A percentile compares a stretch with the other conserved stretches of the same genome.
phyloP scores from a whole-genome alignment of 106 monocot genomes.

The Hemerocallis citrina region DNA sequence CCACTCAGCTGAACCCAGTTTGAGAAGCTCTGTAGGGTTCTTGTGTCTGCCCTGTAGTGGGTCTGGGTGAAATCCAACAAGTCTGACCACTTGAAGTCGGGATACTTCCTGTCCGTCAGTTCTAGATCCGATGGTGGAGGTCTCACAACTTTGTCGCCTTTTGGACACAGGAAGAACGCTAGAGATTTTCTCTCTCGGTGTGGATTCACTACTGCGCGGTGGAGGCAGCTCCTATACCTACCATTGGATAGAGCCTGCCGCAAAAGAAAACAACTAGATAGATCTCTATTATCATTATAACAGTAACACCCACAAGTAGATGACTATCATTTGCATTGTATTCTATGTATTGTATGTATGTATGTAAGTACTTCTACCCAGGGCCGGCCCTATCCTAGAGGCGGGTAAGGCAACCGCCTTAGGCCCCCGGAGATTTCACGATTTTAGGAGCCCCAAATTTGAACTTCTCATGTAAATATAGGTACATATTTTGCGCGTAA shows the following conservation, averaged over 20 bases:
- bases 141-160: constrained; percentile 3
- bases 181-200: constrained; percentile 9
- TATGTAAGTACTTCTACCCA: no score
- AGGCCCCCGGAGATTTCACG: no score
- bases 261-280: neutral
- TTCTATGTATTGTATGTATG: no score
- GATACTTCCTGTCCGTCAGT: constrained; percentile 3
- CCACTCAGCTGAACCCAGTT: no score
- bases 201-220: constrained; percentile 22
- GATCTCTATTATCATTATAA: no score
- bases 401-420: no score
- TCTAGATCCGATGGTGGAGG: neutral
- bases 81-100: constrained; percentile 19
- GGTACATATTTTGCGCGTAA: no score
- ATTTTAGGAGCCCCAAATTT: no score
- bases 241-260: constrained; percentile 19
- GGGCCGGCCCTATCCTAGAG: no score
- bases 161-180: constrained; percentile 22
- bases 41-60: constrained; percentile 15
- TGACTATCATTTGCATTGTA: no score
- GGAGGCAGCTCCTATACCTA: constrained; percentile 23
- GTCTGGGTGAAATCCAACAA: constrained; percentile 19
- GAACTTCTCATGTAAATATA: no score
- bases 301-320: no score
- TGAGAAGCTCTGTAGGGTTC: constrained; percentile 17